These are phyloP conservation scores for Ganoderma lingzhi DNA, from an alignment of 1,284 basidiomycete species.

Conservation along the genomic window DNA sequence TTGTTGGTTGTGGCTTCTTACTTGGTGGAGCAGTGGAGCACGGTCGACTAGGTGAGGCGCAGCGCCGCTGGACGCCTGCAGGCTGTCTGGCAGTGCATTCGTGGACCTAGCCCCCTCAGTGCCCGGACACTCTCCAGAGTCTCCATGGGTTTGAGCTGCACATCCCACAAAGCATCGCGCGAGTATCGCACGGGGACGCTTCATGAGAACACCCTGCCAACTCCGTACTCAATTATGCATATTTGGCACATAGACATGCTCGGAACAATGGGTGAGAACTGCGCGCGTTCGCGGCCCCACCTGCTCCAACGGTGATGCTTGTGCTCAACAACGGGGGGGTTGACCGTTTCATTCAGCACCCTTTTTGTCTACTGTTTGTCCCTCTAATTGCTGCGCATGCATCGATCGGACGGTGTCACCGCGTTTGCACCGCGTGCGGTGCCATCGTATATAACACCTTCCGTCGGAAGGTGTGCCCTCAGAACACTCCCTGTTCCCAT, in stretches of 20 bases:
- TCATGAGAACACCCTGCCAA: not conserved
- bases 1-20: not conserved
- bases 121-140: not conserved
- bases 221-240: not conserved
- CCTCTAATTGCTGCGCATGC: not conserved
- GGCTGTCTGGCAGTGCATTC: not conserved
- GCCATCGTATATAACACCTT: constrained; percentile 4
- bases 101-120: not conserved
- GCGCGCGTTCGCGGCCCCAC: constrained; percentile 25
- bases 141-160: not conserved
- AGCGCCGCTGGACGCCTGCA: not conserved
- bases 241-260: constrained; percentile 2
- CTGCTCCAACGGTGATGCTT: constrained; percentile 30
- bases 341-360: constrained; percentile 14
- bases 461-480: constrained; percentile 6
- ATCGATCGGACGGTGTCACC: not conserved
- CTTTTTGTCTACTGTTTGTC: not conserved
- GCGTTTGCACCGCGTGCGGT: not conserved
- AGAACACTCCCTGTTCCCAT: constrained; percentile 10
- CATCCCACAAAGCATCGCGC: not conserved
- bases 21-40: not conserved
- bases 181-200: not conserved
- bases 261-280: not conserved
- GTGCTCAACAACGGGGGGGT: constrained; percentile 30
- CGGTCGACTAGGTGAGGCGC: not conserved